These are phyloP conservation scores for Pseudotsuga menziesii DNA, from an alignment of 75 land plant species.

Conservation along the genomic window DNA sequence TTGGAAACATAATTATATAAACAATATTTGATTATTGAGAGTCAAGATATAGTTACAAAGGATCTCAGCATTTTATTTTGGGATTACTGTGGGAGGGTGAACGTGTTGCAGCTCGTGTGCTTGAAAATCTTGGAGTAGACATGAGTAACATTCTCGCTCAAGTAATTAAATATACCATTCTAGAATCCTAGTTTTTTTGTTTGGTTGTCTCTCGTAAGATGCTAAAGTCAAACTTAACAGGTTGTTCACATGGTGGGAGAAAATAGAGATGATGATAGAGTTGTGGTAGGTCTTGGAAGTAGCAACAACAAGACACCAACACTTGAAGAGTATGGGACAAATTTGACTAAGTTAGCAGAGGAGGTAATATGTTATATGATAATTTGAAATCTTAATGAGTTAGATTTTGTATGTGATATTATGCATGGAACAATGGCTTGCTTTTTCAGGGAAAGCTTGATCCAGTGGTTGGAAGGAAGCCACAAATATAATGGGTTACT, in stretches of 20 bases:
- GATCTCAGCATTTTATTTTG: slow-evolving; percentile 50
- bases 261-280: slow-evolving; percentile 51
- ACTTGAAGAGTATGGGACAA: slow-evolving; percentile 95
- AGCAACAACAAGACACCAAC: slow-evolving; percentile 89
- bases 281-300: slow-evolving; percentile 81
- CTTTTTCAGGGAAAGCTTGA: slow-evolving; percentile 45
- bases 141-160: slow-evolving; percentile 46
- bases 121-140: slow-evolving; percentile 55
- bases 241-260: slow-evolving; percentile 61
- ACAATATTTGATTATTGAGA: neutral
- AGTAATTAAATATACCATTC: slow-evolving; percentile 8
- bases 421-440: neutral
- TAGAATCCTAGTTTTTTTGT: slow-evolving; percentile 4
- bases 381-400: neutral
- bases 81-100: slow-evolving; percentile 51
- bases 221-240: slow-evolving; percentile 22
- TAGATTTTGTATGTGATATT: neutral
- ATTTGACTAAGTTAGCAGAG: slow-evolving; percentile 89
- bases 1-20: no score
- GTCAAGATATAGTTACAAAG: slow-evolving; percentile 51
- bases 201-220: neutral
- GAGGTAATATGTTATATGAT: slow-evolving; percentile 31
- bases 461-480: slow-evolving; percentile 50
- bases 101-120: slow-evolving; percentile 54
- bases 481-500: slow-evolving; percentile 46